Conservation (phyloP, 2,329 filamentous ascomycete genomes). For the Geosmithia morbida region DNA sequence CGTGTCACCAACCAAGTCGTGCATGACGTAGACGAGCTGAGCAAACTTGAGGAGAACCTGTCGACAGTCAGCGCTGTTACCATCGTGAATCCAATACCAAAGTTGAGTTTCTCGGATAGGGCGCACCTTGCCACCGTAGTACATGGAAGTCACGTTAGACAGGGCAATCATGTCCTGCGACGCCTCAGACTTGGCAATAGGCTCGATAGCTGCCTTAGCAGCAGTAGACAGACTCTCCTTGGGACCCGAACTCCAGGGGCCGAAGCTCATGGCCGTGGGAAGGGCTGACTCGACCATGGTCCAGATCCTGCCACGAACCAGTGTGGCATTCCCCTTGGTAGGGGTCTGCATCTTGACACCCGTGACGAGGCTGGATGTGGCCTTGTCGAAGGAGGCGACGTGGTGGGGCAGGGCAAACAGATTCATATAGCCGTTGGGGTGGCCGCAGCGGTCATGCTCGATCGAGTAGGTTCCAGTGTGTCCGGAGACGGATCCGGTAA, state of each 20-base stretch:
- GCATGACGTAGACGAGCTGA: slow-evolving; percentile 49
- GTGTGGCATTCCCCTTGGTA: slow-evolving; percentile 70
- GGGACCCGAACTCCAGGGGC: slow-evolving; percentile 51
- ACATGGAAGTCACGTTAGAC: slow-evolving; percentile 72
- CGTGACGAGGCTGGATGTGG: slow-evolving; percentile 32
- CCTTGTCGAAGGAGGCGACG: slow-evolving; percentile 53
- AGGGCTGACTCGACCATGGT: slow-evolving; percentile 61
- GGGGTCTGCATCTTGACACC: slow-evolving; percentile 59
- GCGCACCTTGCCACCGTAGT: slow-evolving; percentile 71
- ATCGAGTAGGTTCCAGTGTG: slow-evolving; percentile 58
- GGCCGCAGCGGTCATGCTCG: slow-evolving; percentile 54
- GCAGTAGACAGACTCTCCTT: slow-evolving; percentile 1
- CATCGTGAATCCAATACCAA: neutral
- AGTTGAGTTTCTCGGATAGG: neutral
- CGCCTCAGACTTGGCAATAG: slow-evolving; percentile 57
- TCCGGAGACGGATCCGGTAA: slow-evolving; percentile 43
- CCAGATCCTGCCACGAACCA: slow-evolving; percentile 59
- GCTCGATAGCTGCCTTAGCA: slow-evolving; percentile 25
- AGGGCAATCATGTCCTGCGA: slow-evolving; percentile 61
- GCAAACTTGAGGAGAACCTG: slow-evolving; percentile 65
- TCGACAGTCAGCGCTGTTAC: neutral
- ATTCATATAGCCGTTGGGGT: slow-evolving; percentile 46
- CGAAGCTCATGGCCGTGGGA: slow-evolving; percentile 60
- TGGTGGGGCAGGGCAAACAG: slow-evolving; percentile 91
- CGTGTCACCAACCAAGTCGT: slow-evolving; percentile 46